Evolutionary conservation across 2,329 filamentous ascomycete species (phyloP).

Genomic region (Exophiala sideris): DNA sequence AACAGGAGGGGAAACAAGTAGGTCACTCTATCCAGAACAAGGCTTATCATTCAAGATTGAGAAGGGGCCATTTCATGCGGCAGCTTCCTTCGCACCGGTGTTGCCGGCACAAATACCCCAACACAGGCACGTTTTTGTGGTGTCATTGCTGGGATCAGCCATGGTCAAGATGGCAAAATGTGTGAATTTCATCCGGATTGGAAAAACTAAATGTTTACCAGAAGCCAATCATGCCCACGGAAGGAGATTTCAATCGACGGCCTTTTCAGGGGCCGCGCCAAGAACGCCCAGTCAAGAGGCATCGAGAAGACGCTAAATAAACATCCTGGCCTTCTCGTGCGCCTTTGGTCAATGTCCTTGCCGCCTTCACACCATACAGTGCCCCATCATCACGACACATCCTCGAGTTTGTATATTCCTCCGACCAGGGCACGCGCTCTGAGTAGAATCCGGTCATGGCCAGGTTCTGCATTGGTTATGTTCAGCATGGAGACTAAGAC

Average conservation of each 20-base stretch:
- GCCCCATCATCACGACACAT: conserved; percentile 11
- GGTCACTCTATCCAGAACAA: neutral
- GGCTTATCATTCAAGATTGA: too few relatives aligned
- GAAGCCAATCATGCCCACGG: conserved; percentile 7
- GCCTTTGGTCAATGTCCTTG: conserved; percentile 20
- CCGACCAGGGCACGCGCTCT: neutral
- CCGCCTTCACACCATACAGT: conserved; percentile 24
- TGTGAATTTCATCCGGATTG: conserved; percentile 5
- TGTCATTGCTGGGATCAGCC: conserved; percentile 1
- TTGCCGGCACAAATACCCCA: too few relatives aligned
- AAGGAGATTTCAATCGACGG: conserved; percentile 4
- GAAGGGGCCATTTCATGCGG: too few relatives aligned
- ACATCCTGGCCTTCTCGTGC: conserved; percentile 11
- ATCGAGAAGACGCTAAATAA: conserved; percentile 9
- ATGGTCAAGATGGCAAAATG: neutral
- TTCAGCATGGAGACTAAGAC: conserved; percentile 6
- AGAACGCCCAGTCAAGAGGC: conserved; percentile 7
- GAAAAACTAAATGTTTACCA: conserved; percentile 9
- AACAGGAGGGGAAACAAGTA: conserved; percentile 13
- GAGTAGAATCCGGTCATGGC: conserved; percentile 12
- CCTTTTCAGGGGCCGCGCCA: conserved; percentile 18
- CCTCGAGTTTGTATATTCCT: conserved; percentile 3
- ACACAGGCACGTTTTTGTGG: too few relatives aligned
- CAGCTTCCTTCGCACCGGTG: too few relatives aligned
- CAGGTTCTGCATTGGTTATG: conserved; percentile 21